Conservation (phyloP, 768 basidiomycete genomes). For the Boletus coccyginus region DNA sequence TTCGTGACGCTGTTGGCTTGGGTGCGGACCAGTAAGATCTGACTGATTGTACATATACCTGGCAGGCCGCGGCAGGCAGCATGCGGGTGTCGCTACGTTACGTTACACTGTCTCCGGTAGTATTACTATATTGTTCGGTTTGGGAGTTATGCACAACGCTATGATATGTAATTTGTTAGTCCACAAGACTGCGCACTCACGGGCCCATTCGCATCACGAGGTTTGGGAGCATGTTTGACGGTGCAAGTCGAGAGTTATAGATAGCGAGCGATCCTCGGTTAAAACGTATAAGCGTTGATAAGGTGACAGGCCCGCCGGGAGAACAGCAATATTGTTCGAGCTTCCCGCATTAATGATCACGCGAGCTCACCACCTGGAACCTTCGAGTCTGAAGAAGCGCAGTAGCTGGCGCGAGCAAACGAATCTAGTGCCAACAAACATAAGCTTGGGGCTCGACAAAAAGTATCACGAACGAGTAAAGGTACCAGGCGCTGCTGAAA, state of each 20-base stretch:
- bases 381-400: not conserved
- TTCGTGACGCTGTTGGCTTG: slow-evolving; percentile 4
- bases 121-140: not conserved
- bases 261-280: not conserved
- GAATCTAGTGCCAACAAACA: not conserved
- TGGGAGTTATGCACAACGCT: not conserved
- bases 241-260: not conserved
- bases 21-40: not conserved
- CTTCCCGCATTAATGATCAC: not conserved
- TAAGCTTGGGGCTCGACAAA: not conserved
- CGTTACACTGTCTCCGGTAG: not conserved
- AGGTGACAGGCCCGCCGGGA: not conserved
- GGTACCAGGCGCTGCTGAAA: slow-evolving; percentile 16
- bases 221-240: slow-evolving; percentile 3
- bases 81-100: no score
- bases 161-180: slow-evolving; percentile 10
- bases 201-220: not conserved
- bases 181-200: not conserved
- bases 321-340: not conserved
- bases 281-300: slow-evolving; percentile 3
- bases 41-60: not conserved
- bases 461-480: not conserved
- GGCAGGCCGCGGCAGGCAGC: no score
- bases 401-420: not conserved
- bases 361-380: slow-evolving; percentile 2